Conservation (phyloP, 208 protist genomes). For the Acanthamoeba triangularis region DNA sequence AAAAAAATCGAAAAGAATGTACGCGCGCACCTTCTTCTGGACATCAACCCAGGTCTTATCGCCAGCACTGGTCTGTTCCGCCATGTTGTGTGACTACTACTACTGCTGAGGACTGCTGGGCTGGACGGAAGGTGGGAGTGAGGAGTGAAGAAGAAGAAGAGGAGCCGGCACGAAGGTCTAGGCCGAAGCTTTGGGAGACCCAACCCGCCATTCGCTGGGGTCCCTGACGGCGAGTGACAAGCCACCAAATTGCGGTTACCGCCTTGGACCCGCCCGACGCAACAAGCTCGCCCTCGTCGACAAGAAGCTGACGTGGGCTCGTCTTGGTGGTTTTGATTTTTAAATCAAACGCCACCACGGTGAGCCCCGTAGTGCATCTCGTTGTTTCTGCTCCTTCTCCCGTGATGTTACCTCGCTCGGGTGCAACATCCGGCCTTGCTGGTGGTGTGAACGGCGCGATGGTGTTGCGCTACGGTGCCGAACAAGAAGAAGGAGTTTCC, state of each 20-base stretch:
- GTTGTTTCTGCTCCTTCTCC: no score
- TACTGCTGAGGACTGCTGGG: not conserved
- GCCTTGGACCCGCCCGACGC: not conserved
- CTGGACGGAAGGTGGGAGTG: not conserved
- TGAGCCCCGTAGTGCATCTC: no score
- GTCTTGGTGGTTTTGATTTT: not conserved
- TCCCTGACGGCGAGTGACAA: constrained; percentile 23
- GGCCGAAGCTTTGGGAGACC: not conserved
- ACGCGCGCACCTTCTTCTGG: constrained; percentile 74
- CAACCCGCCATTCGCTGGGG: constrained; percentile 50
- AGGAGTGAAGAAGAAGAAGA: constrained; percentile 41
- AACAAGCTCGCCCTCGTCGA: not conserved
- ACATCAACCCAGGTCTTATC: constrained; percentile 78
- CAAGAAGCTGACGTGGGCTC: not conserved
- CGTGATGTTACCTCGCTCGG: no score
- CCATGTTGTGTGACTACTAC: constrained; percentile 34
- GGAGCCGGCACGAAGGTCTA: not conserved
- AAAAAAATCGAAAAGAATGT: constrained; percentile 24
- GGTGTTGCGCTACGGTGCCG: no score
- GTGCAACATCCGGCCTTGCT: no score
- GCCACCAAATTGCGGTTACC: not conserved
- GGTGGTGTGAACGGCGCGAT: no score
- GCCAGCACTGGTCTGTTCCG: constrained; percentile 25
- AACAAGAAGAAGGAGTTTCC: no score
- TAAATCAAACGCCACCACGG: no score